Evolutionary conservation across 257 asterid species (phyloP).

Genomic region (Fraxinus anomala): DNA sequence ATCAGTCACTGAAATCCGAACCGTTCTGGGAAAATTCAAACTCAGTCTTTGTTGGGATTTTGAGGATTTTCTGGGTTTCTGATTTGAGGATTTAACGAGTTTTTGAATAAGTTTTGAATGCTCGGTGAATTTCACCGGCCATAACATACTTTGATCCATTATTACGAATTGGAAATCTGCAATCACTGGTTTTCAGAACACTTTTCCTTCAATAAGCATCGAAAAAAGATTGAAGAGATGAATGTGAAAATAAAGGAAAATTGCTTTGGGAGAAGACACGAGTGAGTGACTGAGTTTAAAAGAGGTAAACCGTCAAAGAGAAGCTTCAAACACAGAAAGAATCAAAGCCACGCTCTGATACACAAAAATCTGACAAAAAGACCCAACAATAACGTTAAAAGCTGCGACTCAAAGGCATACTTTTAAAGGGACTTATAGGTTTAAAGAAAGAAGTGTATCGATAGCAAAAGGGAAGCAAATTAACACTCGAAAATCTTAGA

Average conservation of each 20-base stretch:
- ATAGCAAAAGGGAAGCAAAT: too few relatives aligned
- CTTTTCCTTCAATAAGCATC: not conserved
- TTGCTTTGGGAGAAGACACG: conserved; percentile 23
- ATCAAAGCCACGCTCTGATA: conserved; percentile 31
- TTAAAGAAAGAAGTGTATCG: not conserved
- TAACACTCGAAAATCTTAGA: not conserved
- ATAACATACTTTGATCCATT: conserved; percentile 54
- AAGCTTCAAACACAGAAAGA: conserved; percentile 37
- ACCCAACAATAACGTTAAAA: conserved; percentile 35
- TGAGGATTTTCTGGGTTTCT: conserved; percentile 27
- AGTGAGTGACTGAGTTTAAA: conserved; percentile 22
- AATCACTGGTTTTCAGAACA: not conserved
- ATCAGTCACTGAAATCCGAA: conserved; percentile 61
- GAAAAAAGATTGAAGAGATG: not conserved
- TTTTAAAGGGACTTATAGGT: not conserved
- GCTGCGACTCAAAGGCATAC: conserved; percentile 32
- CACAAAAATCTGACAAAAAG: conserved; percentile 47
- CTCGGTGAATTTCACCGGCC: conserved; percentile 70
- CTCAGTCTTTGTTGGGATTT: conserved; percentile 7
- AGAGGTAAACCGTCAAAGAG: conserved; percentile 32
- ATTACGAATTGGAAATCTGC: not conserved
- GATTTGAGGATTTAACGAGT: conserved; percentile 35
- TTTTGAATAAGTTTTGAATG: conserved; percentile 50
- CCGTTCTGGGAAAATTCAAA: conserved; percentile 32
- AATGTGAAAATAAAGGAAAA: conserved; percentile 26